Evolutionary conservation across 2,329 filamentous ascomycete species (phyloP), one percentile per base, ranked within the genome.

Genomic region (Coniella lustricola): DNA sequence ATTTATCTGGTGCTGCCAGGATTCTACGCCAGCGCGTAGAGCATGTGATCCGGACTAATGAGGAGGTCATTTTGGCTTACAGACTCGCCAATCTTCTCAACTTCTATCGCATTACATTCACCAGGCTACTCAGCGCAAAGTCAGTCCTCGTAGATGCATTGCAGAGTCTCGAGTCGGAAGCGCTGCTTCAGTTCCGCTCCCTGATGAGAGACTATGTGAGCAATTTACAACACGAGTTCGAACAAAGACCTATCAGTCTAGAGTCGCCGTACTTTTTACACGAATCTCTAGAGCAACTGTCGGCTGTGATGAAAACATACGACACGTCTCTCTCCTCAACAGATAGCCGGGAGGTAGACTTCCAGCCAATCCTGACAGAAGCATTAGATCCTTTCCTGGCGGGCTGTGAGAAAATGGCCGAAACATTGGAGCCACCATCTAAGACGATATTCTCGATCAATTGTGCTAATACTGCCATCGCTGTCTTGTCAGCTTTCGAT

Each of bases 1-100:
- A 95, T 59, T 74, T 97, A 40, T 80, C 82, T 2, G 87, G 88
- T 1, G 90, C 91, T 3, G 82, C 85, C 33, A 81, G 88, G 18
- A 80, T 90, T n/a, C 67, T 97, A n/a, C 82, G 87, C 21, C 90
- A 96, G 64, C 79, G 91, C 29, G 82, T 94, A 45, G 90, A 96
- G 64, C 87, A 97, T 59, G 87, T 95, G 17, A 85, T 97, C 14
- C 90, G 95, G 59, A 87, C 86, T 52, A 91, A 95, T 62, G 90
- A 96, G 57, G 90, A 97, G 51, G 85, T 85, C 0, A 87, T 94
- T 17, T 72, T 90, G 42, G 84, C 89, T 31, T 98, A 95, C 70
- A 93, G 90, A 63, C 81, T 97, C 35, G 84, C 88, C 10, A 96
- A 95, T 58, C 73, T 98, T 1, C 75, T 97, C 36, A 82, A 81